Evolutionary conservation across 306 rosid genomes (phyloP).

Genomic region (Pterocarpus santalinus): DNA sequence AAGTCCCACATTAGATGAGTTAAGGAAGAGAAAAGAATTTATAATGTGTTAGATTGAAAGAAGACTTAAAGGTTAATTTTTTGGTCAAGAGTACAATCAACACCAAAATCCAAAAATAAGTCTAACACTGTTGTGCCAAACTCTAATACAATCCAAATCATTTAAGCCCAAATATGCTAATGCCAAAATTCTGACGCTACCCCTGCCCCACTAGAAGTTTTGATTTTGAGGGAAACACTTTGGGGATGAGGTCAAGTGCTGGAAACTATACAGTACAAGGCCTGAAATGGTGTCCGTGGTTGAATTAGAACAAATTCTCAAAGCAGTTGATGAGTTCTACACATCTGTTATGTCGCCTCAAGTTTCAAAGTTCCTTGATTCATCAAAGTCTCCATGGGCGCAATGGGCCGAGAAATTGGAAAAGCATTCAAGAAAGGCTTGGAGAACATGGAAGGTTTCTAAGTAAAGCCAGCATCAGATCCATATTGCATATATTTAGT

Average conservation of each 20-base stretch:
- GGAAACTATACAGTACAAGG: constrained; percentile 59
- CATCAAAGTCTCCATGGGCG: constrained; percentile 77
- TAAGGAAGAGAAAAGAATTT: too few species aligned
- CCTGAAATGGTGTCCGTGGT: constrained; percentile 78
- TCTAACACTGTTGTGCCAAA: too few species aligned
- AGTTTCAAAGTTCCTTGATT: constrained; percentile 74
- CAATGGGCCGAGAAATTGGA: constrained; percentile 88
- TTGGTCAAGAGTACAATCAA: too few species aligned
- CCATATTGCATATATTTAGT: constrained; percentile 36
- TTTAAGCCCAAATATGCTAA: too few species aligned
- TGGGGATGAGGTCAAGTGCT: constrained; percentile 59
- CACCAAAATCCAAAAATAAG: too few species aligned
- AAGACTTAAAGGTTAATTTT: too few species aligned
- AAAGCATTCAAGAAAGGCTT: constrained; percentile 68
- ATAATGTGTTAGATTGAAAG: too few species aligned
- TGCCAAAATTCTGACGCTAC: constrained; percentile 1
- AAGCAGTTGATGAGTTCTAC: constrained; percentile 77
- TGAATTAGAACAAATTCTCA: constrained; percentile 73
- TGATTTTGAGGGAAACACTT: constrained; percentile 75
- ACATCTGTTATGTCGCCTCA: constrained; percentile 74
- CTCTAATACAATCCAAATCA: too few species aligned
- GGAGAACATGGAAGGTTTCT: constrained; percentile 78
- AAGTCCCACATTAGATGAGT: too few species aligned
- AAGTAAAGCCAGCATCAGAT: constrained; percentile 41
- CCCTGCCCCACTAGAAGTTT: constrained; percentile 85